Conservation (phyloP, 768 basidiomycete species). For the Cyathus striatus region DNA sequence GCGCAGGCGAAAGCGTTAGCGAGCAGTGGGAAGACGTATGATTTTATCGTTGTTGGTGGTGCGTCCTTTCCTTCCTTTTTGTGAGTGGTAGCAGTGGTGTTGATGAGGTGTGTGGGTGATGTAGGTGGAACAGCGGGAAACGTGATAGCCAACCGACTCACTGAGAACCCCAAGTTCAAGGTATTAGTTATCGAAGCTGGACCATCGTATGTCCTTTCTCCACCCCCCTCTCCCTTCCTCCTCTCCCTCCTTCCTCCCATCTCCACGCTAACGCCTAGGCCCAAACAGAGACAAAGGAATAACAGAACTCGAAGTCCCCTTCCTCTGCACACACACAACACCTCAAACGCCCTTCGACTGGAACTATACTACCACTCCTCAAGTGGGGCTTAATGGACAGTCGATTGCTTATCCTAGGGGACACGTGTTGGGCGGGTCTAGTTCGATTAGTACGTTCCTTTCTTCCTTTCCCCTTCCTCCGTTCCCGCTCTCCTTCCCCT, state of each 20-base stretch:
- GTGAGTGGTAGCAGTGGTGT: no score
- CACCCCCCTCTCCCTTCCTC: no score
- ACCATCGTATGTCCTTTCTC: slow-evolving; percentile 1
- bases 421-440: slow-evolving; percentile 2
- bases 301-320: slow-evolving; percentile 1
- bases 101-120: no score
- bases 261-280: background rate
- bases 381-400: background rate
- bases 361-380: slow-evolving; percentile 1
- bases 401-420: slow-evolving; percentile 2
- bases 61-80: background rate
- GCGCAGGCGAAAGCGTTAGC: no score
- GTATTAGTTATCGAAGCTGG: slow-evolving; percentile 4
- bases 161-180: slow-evolving; percentile 2
- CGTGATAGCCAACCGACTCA: slow-evolving; percentile 3
- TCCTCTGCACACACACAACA: background rate
- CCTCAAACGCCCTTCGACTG: slow-evolving; percentile 2
- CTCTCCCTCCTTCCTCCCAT: background rate
- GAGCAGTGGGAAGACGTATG: no score
- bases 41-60: slow-evolving; percentile 3
- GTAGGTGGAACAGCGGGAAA: slow-evolving; percentile 4
- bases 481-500: background rate
- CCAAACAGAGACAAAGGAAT: background rate
- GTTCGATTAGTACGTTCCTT: slow-evolving; percentile 1
- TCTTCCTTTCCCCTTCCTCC: background rate